Percentiles rank a stretch among this genome's conserved stretches.
Conservation (phyloP, 2,329 filamentous ascomycete genomes). For the Magnaporthiopsis rhizophila region DNA sequence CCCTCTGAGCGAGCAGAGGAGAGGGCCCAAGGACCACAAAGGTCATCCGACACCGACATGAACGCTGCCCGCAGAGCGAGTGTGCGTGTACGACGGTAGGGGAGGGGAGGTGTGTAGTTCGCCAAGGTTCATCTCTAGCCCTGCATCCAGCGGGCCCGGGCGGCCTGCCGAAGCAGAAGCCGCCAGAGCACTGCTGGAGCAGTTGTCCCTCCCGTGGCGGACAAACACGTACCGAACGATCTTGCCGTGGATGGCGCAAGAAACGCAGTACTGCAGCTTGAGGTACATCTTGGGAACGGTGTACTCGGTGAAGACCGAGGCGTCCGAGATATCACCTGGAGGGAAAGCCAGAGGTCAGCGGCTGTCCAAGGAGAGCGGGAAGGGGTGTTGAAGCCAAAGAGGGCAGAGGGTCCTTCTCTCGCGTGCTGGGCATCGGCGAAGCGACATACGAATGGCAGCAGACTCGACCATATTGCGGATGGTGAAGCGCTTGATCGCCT, state of each 20-base stretch:
- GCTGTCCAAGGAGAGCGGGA: not conserved
- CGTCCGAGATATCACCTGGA: constrained; percentile 98
- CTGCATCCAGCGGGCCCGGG: constrained; percentile 3
- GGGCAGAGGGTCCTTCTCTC: not conserved
- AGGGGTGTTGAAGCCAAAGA: not conserved
- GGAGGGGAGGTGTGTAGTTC: constrained; percentile 12
- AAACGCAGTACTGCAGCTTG: constrained; percentile 99
- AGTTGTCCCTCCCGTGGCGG: constrained; percentile 50
- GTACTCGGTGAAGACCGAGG: constrained; percentile 98
- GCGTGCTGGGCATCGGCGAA: not conserved
- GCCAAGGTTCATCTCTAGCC: constrained; percentile 34
- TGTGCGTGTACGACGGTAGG: not conserved
- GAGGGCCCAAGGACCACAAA: not conserved
- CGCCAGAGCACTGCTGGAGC: constrained; percentile 25
- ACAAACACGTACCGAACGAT: constrained; percentile 90
- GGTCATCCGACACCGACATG: not conserved
- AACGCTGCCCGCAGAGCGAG: not conserved
- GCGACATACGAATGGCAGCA: constrained; percentile 90
- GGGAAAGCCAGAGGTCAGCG: constrained; percentile 5
- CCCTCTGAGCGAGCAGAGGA: not conserved
- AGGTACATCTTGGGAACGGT: constrained; percentile 99
- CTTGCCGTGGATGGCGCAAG: constrained; percentile 99
- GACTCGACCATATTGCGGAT: constrained; percentile 99
- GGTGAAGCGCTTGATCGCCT: constrained; percentile 99
- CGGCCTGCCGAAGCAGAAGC: constrained; percentile 17